These are phyloP conservation scores for Rosellinia necatrix DNA, from an alignment of 2,329 filamentous ascomycete species.

Conservation along the genomic window DNA sequence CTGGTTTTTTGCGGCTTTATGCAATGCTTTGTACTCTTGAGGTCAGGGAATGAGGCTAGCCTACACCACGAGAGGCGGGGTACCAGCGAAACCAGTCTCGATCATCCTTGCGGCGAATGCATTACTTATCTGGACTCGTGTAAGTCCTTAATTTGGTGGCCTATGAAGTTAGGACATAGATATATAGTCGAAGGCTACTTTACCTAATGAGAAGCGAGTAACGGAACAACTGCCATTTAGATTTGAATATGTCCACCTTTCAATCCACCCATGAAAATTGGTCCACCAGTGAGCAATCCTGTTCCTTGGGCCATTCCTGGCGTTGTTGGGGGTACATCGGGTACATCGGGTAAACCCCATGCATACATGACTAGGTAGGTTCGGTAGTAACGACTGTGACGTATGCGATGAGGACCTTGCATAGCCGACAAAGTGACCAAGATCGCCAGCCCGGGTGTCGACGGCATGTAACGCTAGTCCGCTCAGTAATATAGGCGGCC, in stretches of 20 bases:
- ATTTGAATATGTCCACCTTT: neutral
- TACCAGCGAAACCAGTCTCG: slow-evolving; percentile 13
- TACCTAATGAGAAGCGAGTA: slow-evolving; percentile 7
- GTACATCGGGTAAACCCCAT: too few species aligned
- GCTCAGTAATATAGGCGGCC: too few species aligned
- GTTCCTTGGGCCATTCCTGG: too few species aligned
- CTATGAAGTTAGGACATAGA: neutral
- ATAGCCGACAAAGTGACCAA: too few species aligned
- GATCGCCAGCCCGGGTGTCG: too few species aligned
- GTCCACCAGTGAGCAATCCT: too few species aligned
- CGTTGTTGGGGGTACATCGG: too few species aligned
- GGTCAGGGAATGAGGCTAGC: slow-evolving; percentile 9
- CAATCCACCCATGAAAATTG: neutral
- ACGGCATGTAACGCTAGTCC: too few species aligned
- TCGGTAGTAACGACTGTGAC: too few species aligned
- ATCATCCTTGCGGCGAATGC: neutral
- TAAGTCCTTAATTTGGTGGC: neutral
- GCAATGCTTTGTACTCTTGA: neutral
- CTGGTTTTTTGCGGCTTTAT: slow-evolving; percentile 12
- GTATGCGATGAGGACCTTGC: too few species aligned
- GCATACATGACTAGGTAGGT: too few species aligned
- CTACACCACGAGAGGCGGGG: slow-evolving; percentile 1
- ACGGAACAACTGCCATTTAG: neutral
- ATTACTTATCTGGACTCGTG: neutral
- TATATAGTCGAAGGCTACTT: slow-evolving; percentile 5